Evolutionary conservation across 768 basidiomycete species (phyloP).

Genomic region (Phlebiopsis flavidoalba): DNA sequence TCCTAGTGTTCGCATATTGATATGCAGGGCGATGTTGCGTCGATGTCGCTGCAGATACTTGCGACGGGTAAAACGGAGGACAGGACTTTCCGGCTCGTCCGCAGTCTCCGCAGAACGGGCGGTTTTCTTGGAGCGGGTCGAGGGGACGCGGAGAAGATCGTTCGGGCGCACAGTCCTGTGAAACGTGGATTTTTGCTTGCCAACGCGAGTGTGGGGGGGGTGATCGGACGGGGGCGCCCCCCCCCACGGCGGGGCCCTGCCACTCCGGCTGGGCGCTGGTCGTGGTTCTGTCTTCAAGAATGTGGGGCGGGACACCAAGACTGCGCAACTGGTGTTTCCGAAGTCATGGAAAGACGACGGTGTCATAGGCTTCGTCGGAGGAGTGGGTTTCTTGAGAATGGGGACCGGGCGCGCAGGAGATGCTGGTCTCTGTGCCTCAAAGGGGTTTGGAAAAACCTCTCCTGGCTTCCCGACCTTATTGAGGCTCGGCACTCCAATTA

Average conservation of each 20-base stretch:
- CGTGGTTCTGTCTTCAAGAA: conserved; percentile 8
- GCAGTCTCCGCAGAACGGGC: not conserved
- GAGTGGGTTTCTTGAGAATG: not conserved
- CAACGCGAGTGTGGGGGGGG: not conserved
- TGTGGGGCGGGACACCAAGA: not conserved
- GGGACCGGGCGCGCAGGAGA: not conserved
- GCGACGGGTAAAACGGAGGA: conserved; percentile 11
- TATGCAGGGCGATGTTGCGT: not conserved
- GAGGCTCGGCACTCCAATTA: not conserved
- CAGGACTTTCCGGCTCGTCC: conserved; percentile 1
- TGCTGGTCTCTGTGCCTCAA: not conserved
- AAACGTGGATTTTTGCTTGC: not conserved
- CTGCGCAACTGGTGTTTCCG: not conserved
- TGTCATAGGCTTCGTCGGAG: not conserved
- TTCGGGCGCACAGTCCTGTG: not conserved
- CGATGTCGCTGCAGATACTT: conserved; percentile 5
- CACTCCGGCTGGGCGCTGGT: not conserved
- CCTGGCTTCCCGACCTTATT: not conserved
- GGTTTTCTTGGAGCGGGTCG: not conserved
- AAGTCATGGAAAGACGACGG: not conserved
- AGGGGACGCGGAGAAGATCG: not conserved
- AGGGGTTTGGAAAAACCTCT: not conserved
- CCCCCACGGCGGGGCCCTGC: too few species aligned
- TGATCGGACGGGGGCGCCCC: too few species aligned
- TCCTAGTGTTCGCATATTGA: not conserved